Percentiles rank a stretch among this genome's conserved stretches.
Conservation (phyloP, 2,329 filamentous ascomycete species). For the Aspergillus luchuensis region DNA sequence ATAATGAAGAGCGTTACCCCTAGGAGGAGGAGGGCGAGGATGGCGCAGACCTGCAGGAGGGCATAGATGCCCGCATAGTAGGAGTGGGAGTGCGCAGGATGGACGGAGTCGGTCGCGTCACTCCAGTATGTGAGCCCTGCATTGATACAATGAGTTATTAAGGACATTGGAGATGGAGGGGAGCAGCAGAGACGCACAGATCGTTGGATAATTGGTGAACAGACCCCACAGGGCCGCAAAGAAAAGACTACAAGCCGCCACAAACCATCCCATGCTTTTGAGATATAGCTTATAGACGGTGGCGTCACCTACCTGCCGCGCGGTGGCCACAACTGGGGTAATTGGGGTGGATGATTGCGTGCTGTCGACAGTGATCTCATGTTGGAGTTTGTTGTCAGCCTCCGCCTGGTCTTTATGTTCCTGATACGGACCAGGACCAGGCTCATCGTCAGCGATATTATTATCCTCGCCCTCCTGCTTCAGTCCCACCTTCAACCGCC, state of each 20-base stretch:
- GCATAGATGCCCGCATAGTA: slow-evolving; percentile 33
- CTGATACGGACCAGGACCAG: no score
- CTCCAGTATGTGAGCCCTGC: slow-evolving; percentile 24
- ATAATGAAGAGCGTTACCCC: slow-evolving; percentile 18
- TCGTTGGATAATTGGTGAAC: slow-evolving; percentile 30
- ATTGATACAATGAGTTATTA: background rate
- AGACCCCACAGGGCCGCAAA: slow-evolving; percentile 26
- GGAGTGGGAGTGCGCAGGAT: slow-evolving; percentile 23
- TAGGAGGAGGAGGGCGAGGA: slow-evolving; percentile 12
- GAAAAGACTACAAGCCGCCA: slow-evolving; percentile 18
- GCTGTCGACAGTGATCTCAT: background rate
- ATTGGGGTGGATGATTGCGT: slow-evolving; percentile 11
- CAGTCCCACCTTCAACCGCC: background rate
- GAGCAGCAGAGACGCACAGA: slow-evolving; percentile 7
- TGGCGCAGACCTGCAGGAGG: slow-evolving; percentile 27
- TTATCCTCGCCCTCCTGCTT: background rate
- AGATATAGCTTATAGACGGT: slow-evolving; percentile 28
- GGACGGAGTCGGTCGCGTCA: slow-evolving; percentile 19
- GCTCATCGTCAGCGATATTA: no score
- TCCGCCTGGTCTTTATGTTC: no score
- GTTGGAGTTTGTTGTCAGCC: no score
- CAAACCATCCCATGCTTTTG: slow-evolving; percentile 25
- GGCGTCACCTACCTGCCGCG: slow-evolving; percentile 40
- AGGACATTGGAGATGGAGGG: no score
- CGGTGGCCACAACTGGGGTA: slow-evolving; percentile 23